A percentile compares a stretch with the other conserved stretches of the same genome.
These are phyloP conservation scores for Anisodus tanguticus DNA, from an alignment of 257 asterid species.

Conservation along the genomic window DNA sequence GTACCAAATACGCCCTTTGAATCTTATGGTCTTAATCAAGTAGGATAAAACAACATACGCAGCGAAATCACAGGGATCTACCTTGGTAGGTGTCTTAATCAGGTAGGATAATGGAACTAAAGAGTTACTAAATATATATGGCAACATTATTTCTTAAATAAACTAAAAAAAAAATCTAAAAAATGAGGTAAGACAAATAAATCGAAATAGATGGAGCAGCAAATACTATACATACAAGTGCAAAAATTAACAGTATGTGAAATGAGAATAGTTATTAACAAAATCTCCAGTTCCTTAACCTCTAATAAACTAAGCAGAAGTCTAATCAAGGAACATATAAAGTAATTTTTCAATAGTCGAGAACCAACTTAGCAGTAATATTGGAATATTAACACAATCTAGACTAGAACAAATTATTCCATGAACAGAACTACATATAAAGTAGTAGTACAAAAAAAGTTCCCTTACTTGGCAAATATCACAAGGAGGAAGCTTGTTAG, in stretches of 20 bases:
- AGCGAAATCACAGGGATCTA: too few relatives aligned
- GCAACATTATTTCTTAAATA: too few relatives aligned
- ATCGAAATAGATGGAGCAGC: background rate
- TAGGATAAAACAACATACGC: too few relatives aligned
- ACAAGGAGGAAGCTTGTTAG: slow-evolving; percentile 89
- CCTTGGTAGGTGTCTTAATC: too few relatives aligned
- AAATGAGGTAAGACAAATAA: background rate
- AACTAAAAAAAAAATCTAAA: background rate
- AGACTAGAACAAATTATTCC: background rate
- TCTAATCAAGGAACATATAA: background rate
- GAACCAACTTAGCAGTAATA: background rate
- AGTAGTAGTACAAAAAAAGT: background rate
- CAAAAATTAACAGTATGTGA: background rate
- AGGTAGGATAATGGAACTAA: background rate
- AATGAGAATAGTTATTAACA: background rate
- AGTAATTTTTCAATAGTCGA: background rate
- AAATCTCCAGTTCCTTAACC: background rate
- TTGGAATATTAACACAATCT: background rate
- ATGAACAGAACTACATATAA: background rate
- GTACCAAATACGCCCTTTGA: background rate
- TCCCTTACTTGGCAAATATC: slow-evolving; percentile 86
- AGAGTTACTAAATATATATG: background rate
- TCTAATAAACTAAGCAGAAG: background rate
- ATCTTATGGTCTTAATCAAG: background rate
- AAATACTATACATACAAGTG: background rate